phyloP scores from a whole-genome alignment of 2,329 filamentous ascomycete genomes.

The Colletotrichum filicis region DNA sequence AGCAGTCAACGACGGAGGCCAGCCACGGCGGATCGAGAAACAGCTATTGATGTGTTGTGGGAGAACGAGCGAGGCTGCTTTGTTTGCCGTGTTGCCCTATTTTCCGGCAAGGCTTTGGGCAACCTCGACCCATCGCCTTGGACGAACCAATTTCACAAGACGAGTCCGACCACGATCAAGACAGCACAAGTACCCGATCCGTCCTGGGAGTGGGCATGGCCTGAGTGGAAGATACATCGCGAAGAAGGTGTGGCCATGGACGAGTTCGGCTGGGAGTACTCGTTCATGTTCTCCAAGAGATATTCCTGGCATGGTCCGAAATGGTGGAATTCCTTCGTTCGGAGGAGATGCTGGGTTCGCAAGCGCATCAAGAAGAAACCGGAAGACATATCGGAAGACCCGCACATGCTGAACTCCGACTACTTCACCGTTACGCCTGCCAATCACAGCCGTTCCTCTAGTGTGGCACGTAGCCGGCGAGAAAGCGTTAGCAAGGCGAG shows the following conservation, averaged over 20 bases:
- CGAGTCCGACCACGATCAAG: conserved; percentile 74
- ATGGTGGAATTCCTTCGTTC: conserved; percentile 97
- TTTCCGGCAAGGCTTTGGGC: conserved; percentile 86
- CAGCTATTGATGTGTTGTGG: conserved; percentile 86
- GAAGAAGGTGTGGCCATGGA: conserved; percentile 78
- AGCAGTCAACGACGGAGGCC: conserved; percentile 8
- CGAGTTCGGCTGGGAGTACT: conserved; percentile 96
- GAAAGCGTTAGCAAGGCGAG: conserved; percentile 52
- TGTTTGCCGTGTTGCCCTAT: conserved; percentile 89
- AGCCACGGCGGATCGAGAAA: conserved; percentile 52
- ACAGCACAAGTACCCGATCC: conserved; percentile 95
- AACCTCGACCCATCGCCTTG: conserved; percentile 88
- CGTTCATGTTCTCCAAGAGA: conserved; percentile 80
- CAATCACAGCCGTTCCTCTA: conserved; percentile 41
- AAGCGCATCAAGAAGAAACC: conserved; percentile 74
- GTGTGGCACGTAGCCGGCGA: conserved; percentile 39
- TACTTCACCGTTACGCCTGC: conserved; percentile 81
- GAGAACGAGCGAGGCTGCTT: conserved; percentile 96
- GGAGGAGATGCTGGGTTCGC: conserved; percentile 87
- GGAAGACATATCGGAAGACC: conserved; percentile 59
- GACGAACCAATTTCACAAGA: conserved; percentile 76
- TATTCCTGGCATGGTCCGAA: conserved; percentile 90
- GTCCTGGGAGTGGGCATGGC: conserved; percentile 89
- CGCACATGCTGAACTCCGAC: conserved; percentile 77
- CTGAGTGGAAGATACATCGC: conserved; percentile 73